Conservation (phyloP, 2,329 filamentous ascomycete species). For the Aspergillus clavatus region DNA sequence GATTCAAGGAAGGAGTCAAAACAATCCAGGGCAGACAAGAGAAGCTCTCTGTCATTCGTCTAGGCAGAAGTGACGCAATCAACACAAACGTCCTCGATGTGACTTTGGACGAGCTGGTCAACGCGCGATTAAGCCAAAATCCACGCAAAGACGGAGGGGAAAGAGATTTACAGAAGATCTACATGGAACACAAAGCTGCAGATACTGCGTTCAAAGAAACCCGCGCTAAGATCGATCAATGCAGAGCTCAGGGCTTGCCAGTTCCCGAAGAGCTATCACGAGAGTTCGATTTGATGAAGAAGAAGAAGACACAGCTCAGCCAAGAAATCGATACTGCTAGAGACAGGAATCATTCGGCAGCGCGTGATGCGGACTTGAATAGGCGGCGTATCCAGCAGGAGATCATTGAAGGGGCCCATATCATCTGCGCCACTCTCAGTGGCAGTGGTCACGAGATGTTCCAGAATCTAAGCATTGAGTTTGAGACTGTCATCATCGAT, state of each 20-base stretch:
- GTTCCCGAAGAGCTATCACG: constrained; percentile 56
- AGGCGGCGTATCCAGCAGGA: constrained; percentile 82
- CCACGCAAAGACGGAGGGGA: constrained; percentile 44
- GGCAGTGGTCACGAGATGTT: constrained; percentile 98
- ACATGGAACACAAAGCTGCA: constrained; percentile 59
- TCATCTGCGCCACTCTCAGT: constrained; percentile 91
- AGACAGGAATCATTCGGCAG: constrained; percentile 75
- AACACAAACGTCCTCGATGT: constrained; percentile 85
- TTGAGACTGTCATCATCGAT: constrained; percentile 97
- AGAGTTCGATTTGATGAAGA: constrained; percentile 72
- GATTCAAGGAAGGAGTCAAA: constrained; percentile 81
- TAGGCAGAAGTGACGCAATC: constrained; percentile 88
- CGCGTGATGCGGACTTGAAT: constrained; percentile 79
- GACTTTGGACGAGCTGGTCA: constrained; percentile 87
- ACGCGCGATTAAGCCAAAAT: constrained; percentile 56
- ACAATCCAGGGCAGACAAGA: constrained; percentile 67
- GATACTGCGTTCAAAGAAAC: constrained; percentile 65
- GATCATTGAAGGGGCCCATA: constrained; percentile 83
- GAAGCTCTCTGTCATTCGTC: constrained; percentile 79
- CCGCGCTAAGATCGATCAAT: constrained; percentile 66
- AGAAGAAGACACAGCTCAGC: constrained; percentile 69
- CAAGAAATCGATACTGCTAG: constrained; percentile 81
- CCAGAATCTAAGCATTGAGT: constrained; percentile 87
- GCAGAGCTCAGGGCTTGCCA: constrained; percentile 49
- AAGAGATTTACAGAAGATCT: constrained; percentile 61